Evolutionary conservation across 257 asterid genomes (phyloP), one percentile per base, ranked within the genome.

Genomic region (Prunella vulgaris): DNA sequence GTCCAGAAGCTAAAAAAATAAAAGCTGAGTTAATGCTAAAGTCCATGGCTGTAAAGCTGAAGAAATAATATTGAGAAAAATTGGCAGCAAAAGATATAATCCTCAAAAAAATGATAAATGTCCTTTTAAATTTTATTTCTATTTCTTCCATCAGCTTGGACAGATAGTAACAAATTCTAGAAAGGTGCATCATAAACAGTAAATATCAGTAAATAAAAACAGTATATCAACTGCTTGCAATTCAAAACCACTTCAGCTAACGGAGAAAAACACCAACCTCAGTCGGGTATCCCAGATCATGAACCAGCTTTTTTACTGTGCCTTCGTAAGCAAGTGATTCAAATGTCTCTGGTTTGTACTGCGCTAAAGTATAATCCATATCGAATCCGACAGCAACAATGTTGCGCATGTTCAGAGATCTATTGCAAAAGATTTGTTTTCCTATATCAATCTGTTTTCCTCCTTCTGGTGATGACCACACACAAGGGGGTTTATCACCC

Each of bases 281-380:
- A 4, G 74, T 22, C 73, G 97, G 97, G 74, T 94, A 94, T 57
- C 96, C 95, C 85, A 94, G 74, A 81, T 91, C 89, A 74, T 84
- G 75, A 70, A 91, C 97, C 74, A 91, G 92, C 84, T 91, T 94
- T 78, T 79, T 89, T 60, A 94, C 87, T 9, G 97, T 88, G 85
- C 98, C 97, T 73, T 78, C 89, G 75, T 90, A 90, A 68, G 98
- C 93, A 78, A 93, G 96, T 5, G 93, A 77, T 65, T 91, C 99
- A 70, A 94, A 94, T n/a, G 99, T 94, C 81, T 94, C 96, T 17
- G 97, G 82, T 69, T 83, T 94, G 84, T 94, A 94, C 54, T 91
- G 97, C 2, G 97, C 99, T 79, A 94, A 75, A 5, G 99, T 94
- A 66, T 94, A 94, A 74, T 94, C 99, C 99, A 91, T 94, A 67